A percentile compares a stretch with the other conserved stretches of the same genome.
phyloP scores from a whole-genome alignment of 495 filamentous ascomycete species.

The Aeminium ludgeri region DNA sequence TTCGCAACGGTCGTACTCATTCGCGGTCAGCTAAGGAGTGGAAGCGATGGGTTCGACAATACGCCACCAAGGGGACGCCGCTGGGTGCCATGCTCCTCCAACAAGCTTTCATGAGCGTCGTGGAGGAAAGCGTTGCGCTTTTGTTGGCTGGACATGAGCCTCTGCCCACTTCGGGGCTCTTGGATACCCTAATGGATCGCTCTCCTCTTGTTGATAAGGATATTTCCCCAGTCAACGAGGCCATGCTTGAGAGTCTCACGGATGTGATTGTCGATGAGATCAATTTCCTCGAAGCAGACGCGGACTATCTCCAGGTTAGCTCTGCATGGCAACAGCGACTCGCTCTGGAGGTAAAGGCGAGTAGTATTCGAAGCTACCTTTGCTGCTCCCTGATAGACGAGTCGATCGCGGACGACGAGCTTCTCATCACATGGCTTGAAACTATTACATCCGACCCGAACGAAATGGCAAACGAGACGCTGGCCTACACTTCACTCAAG shows the following conservation, averaged over 20 bases:
- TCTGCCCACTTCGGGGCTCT: slow-evolving; percentile 44
- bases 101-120: slow-evolving; percentile 66
- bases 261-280: slow-evolving; percentile 67
- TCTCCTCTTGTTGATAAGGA: slow-evolving; percentile 11
- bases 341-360: slow-evolving; percentile 69
- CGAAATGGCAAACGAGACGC: slow-evolving; percentile 59
- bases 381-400: slow-evolving; percentile 69
- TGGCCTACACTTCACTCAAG: slow-evolving; percentile 63
- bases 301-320: slow-evolving; percentile 72
- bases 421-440: slow-evolving; percentile 77
- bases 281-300: slow-evolving; percentile 67
- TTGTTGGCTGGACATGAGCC: slow-evolving; percentile 41
- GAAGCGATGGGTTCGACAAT: slow-evolving; percentile 68
- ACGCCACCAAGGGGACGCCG: slow-evolving; percentile 59
- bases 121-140: slow-evolving; percentile 63
- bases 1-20: slow-evolving; percentile 41
- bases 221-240: slow-evolving; percentile 7
- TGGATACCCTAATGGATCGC: slow-evolving; percentile 52
- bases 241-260: slow-evolving; percentile 48
- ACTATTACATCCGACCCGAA: slow-evolving; percentile 54
- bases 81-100: slow-evolving; percentile 86
- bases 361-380: slow-evolving; percentile 64
- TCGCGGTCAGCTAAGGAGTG: slow-evolving; percentile 49
- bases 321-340: slow-evolving; percentile 77
- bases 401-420: slow-evolving; percentile 59